A percentile compares a stretch with the other conserved stretches of the same genome.
These are phyloP conservation scores for Scenedesmus sp. DNA, from an alignment of 163 green algal species.

Conservation along the genomic window DNA sequence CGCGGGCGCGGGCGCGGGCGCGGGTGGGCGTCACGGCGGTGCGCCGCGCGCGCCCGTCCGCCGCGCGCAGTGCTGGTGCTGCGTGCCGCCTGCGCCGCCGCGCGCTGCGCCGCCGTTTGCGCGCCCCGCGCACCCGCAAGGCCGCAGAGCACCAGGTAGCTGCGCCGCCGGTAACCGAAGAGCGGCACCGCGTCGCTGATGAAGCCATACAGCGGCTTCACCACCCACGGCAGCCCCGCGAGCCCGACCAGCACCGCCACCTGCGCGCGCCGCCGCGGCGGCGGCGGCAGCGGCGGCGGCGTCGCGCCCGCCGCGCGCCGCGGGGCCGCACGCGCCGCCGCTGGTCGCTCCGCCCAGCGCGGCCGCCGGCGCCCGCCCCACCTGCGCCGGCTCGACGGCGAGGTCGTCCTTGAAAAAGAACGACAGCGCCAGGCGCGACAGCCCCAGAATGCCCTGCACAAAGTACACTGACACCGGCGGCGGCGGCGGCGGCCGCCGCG, in stretches of 20 bases:
- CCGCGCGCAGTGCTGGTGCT: not conserved
- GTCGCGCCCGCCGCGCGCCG: no score
- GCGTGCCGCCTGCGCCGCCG: no score
- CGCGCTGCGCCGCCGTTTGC: not conserved
- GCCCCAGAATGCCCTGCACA: constrained; percentile 90
- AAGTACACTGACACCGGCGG: constrained; percentile 81
- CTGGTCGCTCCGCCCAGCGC: no score
- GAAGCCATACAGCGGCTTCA: constrained; percentile 97
- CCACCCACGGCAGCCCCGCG: constrained; percentile 76
- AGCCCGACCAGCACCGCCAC: constrained; percentile 72
- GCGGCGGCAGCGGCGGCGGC: no score
- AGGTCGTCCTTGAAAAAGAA: constrained; percentile 96
- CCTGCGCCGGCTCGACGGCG: constrained; percentile 80
- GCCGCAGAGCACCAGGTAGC: constrained; percentile 86
- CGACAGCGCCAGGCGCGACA: constrained; percentile 88
- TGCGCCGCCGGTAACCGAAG: constrained; percentile 89
- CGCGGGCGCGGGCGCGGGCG: no score
- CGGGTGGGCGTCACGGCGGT: no score
- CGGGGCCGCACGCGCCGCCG: no score
- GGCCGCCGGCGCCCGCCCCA: no score
- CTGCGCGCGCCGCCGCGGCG: constrained; percentile 54
- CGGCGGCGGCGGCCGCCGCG: not conserved
- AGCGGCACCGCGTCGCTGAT: constrained; percentile 89
- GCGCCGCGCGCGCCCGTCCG: no score
- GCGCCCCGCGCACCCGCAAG: constrained; percentile 56